Evolutionary conservation across 805 yeast genomes (phyloP), one percentile per base, ranked within the genome.

Genomic region (Cyberlindnera maritima): DNA sequence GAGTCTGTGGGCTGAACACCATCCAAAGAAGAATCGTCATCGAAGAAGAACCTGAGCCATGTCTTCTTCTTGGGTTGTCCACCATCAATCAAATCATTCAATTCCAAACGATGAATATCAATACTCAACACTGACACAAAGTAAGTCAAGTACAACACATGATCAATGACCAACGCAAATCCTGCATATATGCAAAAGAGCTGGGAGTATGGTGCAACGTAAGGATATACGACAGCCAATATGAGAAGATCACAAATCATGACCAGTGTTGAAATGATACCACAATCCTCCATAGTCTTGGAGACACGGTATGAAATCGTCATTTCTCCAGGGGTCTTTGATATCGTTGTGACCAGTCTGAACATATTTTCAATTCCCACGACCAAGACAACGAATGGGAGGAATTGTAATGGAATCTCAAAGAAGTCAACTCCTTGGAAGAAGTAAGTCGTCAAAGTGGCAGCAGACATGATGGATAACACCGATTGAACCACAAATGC

Each of bases 51-150:
- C 6, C 28, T 40, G 8, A 35, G 36, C 53, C 55, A 50, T 9
- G 52, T 32, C 18, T 25, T 39, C 23, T 31, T 43, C 17, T 31
- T 25, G 5, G 37, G 47, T 8, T 36, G 39, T 14, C 23, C 20
- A 9, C 42, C 46, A 29, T 51, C 54, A 9, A 77, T 59, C 12
- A 81, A 60, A 49, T 82, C 88, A 14, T 76, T 76, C 15, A 83
- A 69, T 54, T 84, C 91, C 23, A 76, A 62, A 44, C 88, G 71
- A 39, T 82, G 75, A 26, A 82, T 66, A 65, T 88, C 96, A 33
- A 88, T 76, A 15, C 84, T 73, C 26, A 87, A 66, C 1, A 86
- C 79, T 0, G 89, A 80, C 1, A 81, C 68, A 48, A 86, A 77
- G 61, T 72, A 87, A 1, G 91, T 77, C 41, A 80, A 59, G 53